Evolutionary conservation across 2,329 filamentous ascomycete species (phyloP).

Genomic region (Colletotrichum sp.): DNA sequence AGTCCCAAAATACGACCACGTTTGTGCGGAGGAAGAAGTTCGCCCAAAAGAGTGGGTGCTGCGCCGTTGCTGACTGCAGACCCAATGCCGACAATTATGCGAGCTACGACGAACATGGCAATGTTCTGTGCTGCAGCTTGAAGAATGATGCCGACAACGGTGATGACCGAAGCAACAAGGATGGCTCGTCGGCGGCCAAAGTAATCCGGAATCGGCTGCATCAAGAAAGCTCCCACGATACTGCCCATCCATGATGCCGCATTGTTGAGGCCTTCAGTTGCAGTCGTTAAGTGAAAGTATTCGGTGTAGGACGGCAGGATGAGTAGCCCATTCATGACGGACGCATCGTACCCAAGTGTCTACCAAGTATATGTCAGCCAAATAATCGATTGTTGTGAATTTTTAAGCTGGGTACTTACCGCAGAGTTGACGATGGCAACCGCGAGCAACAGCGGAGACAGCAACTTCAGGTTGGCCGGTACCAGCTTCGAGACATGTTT

Average conservation of each 20-base stretch:
- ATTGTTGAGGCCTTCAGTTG: slow-evolving; percentile 60
- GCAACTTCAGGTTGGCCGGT: slow-evolving; percentile 7
- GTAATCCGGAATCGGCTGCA: slow-evolving; percentile 45
- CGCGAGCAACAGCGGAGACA: slow-evolving; percentile 7
- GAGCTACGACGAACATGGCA: slow-evolving; percentile 53
- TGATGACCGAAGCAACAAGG: slow-evolving; percentile 41
- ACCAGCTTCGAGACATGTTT: slow-evolving; percentile 12
- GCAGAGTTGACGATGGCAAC: slow-evolving; percentile 16
- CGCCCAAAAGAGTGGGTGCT: slow-evolving; percentile 52
- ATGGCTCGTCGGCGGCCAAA: slow-evolving; percentile 49
- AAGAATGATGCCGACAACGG: slow-evolving; percentile 48
- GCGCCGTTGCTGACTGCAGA: slow-evolving; percentile 45
- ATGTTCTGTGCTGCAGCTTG: slow-evolving; percentile 55
- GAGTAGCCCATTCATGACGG: slow-evolving; percentile 62
- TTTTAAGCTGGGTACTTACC: not conserved
- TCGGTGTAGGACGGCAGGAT: slow-evolving; percentile 61
- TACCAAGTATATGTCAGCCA: not conserved
- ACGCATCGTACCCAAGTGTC: slow-evolving; percentile 47
- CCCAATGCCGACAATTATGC: slow-evolving; percentile 54
- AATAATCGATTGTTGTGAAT: not conserved
- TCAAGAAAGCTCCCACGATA: slow-evolving; percentile 47
- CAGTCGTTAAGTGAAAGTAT: slow-evolving; percentile 59
- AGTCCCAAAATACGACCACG: slow-evolving; percentile 22
- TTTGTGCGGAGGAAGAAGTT: slow-evolving; percentile 44
- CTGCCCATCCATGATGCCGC: slow-evolving; percentile 60